phyloP scores from a whole-genome alignment of 2,329 filamentous ascomycete genomes.

The Uncinocarpus reesii region DNA sequence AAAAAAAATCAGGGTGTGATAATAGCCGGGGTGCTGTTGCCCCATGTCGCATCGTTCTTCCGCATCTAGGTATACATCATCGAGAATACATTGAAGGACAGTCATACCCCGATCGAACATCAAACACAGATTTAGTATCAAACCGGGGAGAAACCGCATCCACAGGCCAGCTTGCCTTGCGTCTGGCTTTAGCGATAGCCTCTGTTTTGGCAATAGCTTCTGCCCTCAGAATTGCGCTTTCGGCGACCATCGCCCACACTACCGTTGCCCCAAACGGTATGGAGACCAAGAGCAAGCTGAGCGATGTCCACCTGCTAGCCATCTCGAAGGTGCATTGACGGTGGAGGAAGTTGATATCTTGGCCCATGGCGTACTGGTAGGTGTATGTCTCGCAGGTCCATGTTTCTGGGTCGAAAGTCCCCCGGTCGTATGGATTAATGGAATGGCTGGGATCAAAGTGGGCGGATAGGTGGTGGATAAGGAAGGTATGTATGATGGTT shows the following conservation, averaged over 20 bases:
- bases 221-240: no score
- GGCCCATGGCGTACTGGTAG: background rate
- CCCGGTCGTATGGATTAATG: background rate
- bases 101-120: background rate
- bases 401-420: constrained; percentile 8
- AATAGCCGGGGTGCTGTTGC: no score
- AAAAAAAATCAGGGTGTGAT: no score
- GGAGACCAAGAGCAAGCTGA: background rate
- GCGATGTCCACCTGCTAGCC: constrained; percentile 1
- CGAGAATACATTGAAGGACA: constrained; percentile 8
- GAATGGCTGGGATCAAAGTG: constrained; percentile 6
- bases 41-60: no score
- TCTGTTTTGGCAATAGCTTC: background rate
- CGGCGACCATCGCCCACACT: background rate
- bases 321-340: constrained; percentile 5
- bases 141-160: no score
- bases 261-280: background rate
- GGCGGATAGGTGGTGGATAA: constrained; percentile 4
- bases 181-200: background rate
- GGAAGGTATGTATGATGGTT: background rate
- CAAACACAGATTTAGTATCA: background rate
- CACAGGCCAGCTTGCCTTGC: no score
- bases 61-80: no score
- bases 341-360: background rate
- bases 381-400: constrained; percentile 3